A percentile compares a stretch with the other conserved stretches of the same genome.
Conservation (phyloP, 768 basidiomycete genomes). For the Filobasidium floriforme region DNA sequence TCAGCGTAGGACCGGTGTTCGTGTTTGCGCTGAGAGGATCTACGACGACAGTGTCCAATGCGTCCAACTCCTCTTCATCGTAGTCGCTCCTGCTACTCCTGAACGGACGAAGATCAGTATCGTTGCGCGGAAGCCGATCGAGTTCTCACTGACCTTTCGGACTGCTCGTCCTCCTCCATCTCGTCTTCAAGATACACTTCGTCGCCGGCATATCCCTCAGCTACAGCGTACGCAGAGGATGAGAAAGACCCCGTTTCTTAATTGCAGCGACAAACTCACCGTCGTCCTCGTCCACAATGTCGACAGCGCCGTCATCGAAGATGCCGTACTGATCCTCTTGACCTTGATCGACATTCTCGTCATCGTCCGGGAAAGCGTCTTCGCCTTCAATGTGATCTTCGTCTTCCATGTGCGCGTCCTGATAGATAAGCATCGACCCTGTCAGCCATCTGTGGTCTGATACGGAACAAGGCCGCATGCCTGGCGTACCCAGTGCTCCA, state of each 20-base stretch:
- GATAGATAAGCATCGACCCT: not conserved
- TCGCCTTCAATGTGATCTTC: slow-evolving; percentile 25
- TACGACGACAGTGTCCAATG: slow-evolving; percentile 18
- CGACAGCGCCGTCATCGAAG: slow-evolving; percentile 25
- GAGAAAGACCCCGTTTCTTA: not conserved
- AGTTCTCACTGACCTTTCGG: slow-evolving; percentile 49
- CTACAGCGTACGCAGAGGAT: not conserved
- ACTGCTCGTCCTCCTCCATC: slow-evolving; percentile 50
- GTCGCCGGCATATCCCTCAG: not conserved
- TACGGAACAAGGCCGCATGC: not conserved
- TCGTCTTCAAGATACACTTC: slow-evolving; percentile 14
- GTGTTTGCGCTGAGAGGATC: slow-evolving; percentile 23
- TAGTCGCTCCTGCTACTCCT: slow-evolving; percentile 9
- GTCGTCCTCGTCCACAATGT: slow-evolving; percentile 24
- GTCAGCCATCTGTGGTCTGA: not conserved
- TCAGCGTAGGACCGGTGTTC: slow-evolving; percentile 18
- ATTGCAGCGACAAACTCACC: slow-evolving; percentile 5
- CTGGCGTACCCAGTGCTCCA: not conserved
- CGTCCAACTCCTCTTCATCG: slow-evolving; percentile 22
- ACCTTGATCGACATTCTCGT: slow-evolving; percentile 38
- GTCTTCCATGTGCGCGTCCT: slow-evolving; percentile 14
- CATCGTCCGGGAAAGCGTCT: slow-evolving; percentile 31
- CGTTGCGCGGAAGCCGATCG: slow-evolving; percentile 17
- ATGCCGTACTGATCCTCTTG: slow-evolving; percentile 29
- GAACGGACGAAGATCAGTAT: not conserved